Conservation (phyloP, 2,329 filamentous ascomycete genomes). For the Colletotrichum sp. region DNA sequence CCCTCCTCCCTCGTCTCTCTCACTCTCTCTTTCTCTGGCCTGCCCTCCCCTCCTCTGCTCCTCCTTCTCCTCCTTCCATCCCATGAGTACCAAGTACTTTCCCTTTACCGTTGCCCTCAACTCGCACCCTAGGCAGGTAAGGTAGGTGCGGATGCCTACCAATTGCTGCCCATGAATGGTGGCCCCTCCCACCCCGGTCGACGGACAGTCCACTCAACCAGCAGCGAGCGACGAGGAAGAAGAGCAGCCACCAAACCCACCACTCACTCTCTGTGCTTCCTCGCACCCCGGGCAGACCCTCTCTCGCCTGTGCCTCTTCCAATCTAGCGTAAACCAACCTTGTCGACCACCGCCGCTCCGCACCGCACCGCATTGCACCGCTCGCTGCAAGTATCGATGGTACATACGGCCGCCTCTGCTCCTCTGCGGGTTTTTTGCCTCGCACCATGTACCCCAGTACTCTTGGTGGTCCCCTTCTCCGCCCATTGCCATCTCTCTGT, state of each 20-base stretch:
- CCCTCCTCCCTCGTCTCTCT: not conserved
- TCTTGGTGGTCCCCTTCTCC: not conserved
- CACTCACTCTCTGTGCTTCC: slow-evolving; percentile 18
- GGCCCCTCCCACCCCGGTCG: slow-evolving; percentile 3
- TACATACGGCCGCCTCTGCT: not conserved
- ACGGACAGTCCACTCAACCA: slow-evolving; percentile 14
- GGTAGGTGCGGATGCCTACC: not conserved
- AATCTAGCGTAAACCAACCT: slow-evolving; percentile 17
- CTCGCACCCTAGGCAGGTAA: not conserved
- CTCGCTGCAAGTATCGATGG: not conserved
- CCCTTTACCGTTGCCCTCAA: not conserved
- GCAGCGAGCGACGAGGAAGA: not conserved
- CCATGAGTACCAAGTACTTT: not conserved
- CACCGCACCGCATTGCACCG: slow-evolving; percentile 2
- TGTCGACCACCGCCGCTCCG: slow-evolving; percentile 1
- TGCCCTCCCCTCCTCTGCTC: not conserved
- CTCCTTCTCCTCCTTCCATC: not conserved
- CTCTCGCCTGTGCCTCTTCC: slow-evolving; percentile 15
- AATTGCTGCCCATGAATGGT: not conserved
- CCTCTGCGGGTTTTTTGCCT: not conserved
- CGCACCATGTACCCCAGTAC: not conserved
- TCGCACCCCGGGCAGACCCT: not conserved
- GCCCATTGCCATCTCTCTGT: not conserved
- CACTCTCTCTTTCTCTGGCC: not conserved
- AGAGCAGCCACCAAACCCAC: not conserved